phyloP scores from a whole-genome alignment of 1,139 yeast genomes.

The Suhomyces chickasaworum region DNA sequence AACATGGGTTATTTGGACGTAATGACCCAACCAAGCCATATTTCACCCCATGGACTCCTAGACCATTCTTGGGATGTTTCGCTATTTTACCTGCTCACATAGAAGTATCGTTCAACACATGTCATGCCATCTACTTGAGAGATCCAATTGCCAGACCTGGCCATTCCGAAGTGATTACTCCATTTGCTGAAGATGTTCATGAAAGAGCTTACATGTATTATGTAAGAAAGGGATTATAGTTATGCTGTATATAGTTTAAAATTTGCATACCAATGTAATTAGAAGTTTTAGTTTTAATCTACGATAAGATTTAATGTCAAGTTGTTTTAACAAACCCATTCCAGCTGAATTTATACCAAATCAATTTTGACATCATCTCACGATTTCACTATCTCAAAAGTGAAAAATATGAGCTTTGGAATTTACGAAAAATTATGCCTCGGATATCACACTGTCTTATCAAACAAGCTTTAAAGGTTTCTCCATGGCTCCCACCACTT shows the following conservation, averaged over 20 bases:
- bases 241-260: conserved; percentile 9
- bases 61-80: conserved; percentile 90
- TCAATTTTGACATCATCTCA: neutral
- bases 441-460: conserved; percentile 34
- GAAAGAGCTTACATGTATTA: conserved; percentile 97
- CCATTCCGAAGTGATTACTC: conserved; percentile 92
- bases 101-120: conserved; percentile 85
- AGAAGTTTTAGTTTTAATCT: neutral
- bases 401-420: neutral
- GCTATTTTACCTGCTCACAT: conserved; percentile 90
- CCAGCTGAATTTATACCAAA: too few relatives aligned
- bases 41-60: conserved; percentile 96
- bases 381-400: neutral
- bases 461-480: conserved; percentile 29
- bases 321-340: too few relatives aligned
- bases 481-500: conserved; percentile 36
- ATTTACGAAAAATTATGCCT: conserved; percentile 32
- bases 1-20: conserved; percentile 75
- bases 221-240: conserved; percentile 70
- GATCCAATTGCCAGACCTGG: conserved; percentile 98
- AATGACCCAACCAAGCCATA: conserved; percentile 74
- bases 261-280: conserved; percentile 8
- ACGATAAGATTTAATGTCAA: neutral
- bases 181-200: conserved; percentile 80
- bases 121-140: conserved; percentile 93